Conservation (phyloP, 768 basidiomycete genomes). For the Udeniomyces megalosporus region DNA sequence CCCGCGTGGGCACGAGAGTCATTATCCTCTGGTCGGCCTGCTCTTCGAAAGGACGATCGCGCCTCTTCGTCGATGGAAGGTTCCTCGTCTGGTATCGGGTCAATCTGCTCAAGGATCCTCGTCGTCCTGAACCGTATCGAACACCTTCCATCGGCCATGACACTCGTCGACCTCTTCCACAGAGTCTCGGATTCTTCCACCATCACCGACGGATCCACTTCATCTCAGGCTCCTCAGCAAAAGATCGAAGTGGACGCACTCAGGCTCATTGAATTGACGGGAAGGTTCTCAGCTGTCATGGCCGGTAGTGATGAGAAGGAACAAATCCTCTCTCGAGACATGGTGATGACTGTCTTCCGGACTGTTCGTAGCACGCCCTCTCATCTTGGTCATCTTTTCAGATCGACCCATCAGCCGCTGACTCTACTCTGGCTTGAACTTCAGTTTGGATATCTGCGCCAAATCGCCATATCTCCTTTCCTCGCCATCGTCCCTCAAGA, state of each 20-base stretch:
- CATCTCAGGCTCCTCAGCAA: conserved; percentile 2
- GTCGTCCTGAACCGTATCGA: conserved; percentile 15
- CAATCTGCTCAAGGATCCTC: not conserved
- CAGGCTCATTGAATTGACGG: conserved; percentile 68
- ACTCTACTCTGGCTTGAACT: not conserved
- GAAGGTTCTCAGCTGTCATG: conserved; percentile 73
- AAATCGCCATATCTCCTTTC: conserved; percentile 47
- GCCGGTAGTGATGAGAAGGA: conserved; percentile 45
- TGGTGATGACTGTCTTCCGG: conserved; percentile 39
- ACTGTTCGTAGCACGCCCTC: conserved; percentile 41
- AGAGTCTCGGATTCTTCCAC: not conserved
- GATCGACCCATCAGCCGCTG: not conserved
- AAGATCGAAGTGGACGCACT: conserved; percentile 48
- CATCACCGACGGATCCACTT: not conserved
- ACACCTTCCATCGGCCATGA: conserved; percentile 65
- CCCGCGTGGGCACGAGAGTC: conserved; percentile 32
- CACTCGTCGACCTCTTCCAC: conserved; percentile 66
- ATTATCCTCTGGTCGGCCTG: not conserved
- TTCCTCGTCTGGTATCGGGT: not conserved
- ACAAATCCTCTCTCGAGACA: conserved; percentile 36
- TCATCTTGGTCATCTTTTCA: conserved; percentile 51
- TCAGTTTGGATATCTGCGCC: conserved; percentile 50
- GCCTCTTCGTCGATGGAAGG: not conserved
- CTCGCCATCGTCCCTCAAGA: conserved; percentile 62
- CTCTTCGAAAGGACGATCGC: not conserved